phyloP scores from a whole-genome alignment of 768 basidiomycete genomes.

The Phallus indusiatus region DNA sequence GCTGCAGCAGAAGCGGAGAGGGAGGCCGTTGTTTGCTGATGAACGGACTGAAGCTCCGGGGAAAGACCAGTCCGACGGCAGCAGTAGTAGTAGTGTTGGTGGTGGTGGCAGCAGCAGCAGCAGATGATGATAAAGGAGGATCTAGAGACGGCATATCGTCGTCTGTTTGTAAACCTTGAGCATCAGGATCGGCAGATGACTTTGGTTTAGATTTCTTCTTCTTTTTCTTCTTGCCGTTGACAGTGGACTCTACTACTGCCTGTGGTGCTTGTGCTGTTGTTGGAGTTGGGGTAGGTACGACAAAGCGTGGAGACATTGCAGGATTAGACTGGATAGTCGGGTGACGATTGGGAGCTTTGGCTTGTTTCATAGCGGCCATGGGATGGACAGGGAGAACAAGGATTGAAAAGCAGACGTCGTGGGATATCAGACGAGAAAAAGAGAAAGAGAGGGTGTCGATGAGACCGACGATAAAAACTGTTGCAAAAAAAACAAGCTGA shows the following conservation, averaged over 20 bases:
- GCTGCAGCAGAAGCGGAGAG: slow-evolving; percentile 28
- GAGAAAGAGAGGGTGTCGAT: too few species aligned
- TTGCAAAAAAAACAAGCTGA: too few species aligned
- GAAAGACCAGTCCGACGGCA: slow-evolving; percentile 27
- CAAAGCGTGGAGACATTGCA: neutral
- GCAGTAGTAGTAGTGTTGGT: neutral
- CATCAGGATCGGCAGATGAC: slow-evolving; percentile 11
- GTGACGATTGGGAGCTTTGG: slow-evolving; percentile 7
- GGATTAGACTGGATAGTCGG: neutral
- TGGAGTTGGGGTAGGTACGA: too few species aligned
- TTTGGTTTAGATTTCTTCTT: slow-evolving; percentile 37
- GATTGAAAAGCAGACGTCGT: neutral
- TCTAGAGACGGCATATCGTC: slow-evolving; percentile 22
- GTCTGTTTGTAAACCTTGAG: slow-evolving; percentile 16
- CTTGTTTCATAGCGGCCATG: slow-evolving; percentile 7
- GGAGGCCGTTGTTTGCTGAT: slow-evolving; percentile 36
- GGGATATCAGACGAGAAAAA: slow-evolving; percentile 4
- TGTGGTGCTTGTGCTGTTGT: too few species aligned
- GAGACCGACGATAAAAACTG: neutral
- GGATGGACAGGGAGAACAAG: neutral
- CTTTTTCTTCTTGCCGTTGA: slow-evolving; percentile 30
- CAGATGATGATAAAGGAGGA: slow-evolving; percentile 19
- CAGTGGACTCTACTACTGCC: slow-evolving; percentile 8
- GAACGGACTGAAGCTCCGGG: slow-evolving; percentile 39
- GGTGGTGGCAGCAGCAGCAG: neutral